Conservation (phyloP, 2,329 filamentous ascomycete genomes). For the Calycina herbarum region DNA sequence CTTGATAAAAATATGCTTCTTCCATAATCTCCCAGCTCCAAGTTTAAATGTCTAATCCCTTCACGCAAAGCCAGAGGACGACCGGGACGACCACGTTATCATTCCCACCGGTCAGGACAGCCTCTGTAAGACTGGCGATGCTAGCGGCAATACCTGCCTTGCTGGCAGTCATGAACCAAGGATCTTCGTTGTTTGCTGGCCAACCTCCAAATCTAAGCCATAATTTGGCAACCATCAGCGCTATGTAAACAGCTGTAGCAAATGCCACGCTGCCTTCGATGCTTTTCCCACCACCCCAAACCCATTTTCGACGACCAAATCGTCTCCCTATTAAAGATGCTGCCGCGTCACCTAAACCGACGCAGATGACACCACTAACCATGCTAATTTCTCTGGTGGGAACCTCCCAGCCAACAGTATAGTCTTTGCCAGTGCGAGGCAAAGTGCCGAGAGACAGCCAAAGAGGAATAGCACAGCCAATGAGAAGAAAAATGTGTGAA, state of each 20-base stretch:
- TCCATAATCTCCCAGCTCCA: slow-evolving; percentile 5
- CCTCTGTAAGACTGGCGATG: slow-evolving; percentile 87
- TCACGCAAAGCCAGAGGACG: slow-evolving; percentile 87
- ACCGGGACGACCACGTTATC: slow-evolving; percentile 98
- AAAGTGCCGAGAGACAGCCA: slow-evolving; percentile 82
- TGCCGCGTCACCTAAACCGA: slow-evolving; percentile 92
- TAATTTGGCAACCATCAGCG: slow-evolving; percentile 65
- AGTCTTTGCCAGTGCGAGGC: slow-evolving; percentile 53
- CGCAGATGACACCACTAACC: slow-evolving; percentile 89
- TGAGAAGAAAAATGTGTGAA: slow-evolving; percentile 87
- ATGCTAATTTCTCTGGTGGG: slow-evolving; percentile 76
- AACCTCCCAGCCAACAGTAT: slow-evolving; percentile 74
- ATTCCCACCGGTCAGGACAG: slow-evolving; percentile 92
- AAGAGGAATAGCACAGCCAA: slow-evolving; percentile 91
- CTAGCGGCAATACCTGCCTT: slow-evolving; percentile 73
- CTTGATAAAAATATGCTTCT: slow-evolving; percentile 6
- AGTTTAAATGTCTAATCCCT: slow-evolving; percentile 53
- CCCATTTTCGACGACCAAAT: slow-evolving; percentile 86
- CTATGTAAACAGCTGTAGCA: slow-evolving; percentile 72
- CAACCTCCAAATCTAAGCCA: slow-evolving; percentile 82
- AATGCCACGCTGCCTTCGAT: slow-evolving; percentile 87
- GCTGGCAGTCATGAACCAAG: slow-evolving; percentile 66
- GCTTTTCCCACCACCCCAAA: slow-evolving; percentile 95
- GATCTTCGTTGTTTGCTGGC: slow-evolving; percentile 73
- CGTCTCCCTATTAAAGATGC: slow-evolving; percentile 86